Percentiles rank a stretch among this genome's conserved stretches.
These are phyloP conservation scores for Sordariomycetes sp. DNA, from an alignment of 2,329 filamentous ascomycete species.

Conservation along the genomic window DNA sequence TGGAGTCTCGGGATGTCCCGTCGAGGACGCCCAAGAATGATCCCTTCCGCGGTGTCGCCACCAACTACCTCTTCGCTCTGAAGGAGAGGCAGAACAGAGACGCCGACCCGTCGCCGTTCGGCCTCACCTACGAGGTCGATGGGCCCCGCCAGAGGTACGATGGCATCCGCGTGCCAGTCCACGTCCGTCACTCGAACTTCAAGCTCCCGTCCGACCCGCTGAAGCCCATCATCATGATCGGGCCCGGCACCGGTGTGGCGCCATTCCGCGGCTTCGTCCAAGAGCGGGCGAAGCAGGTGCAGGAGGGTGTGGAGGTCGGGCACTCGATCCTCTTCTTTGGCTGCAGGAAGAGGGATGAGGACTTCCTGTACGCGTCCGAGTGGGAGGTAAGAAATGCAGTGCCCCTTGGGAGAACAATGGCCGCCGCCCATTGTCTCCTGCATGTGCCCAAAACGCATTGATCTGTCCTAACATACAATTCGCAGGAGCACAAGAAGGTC, in stretches of 20 bases:
- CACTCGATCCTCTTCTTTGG: slow-evolving; percentile 90
- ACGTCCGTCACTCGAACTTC: slow-evolving; percentile 97
- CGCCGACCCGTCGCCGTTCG: slow-evolving; percentile 68
- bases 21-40: slow-evolving; percentile 55
- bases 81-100: slow-evolving; percentile 96
- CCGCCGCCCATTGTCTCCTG: not conserved
- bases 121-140: slow-evolving; percentile 73
- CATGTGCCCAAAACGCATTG: not conserved
- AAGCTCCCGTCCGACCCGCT: slow-evolving; percentile 92
- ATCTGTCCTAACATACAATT: not conserved
- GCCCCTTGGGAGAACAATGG: not conserved
- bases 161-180: slow-evolving; percentile 86
- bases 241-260: slow-evolving; percentile 90
- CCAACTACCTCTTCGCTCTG: slow-evolving; percentile 89
- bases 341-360: slow-evolving; percentile 77
- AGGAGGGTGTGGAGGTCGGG: slow-evolving; percentile 72
- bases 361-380: slow-evolving; percentile 86
- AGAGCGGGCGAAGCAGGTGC: slow-evolving; percentile 76
- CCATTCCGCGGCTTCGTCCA: slow-evolving; percentile 95
- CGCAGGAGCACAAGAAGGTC: slow-evolving; percentile 67
- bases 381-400: slow-evolving; percentile 63
- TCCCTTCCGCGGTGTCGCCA: slow-evolving; percentile 83
- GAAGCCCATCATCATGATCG: slow-evolving; percentile 92
- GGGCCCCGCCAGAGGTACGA: slow-evolving; percentile 97
- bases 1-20: slow-evolving; percentile 72